Conservation (phyloP, 2,329 filamentous ascomycete species). For the Talaromyces sp. region DNA sequence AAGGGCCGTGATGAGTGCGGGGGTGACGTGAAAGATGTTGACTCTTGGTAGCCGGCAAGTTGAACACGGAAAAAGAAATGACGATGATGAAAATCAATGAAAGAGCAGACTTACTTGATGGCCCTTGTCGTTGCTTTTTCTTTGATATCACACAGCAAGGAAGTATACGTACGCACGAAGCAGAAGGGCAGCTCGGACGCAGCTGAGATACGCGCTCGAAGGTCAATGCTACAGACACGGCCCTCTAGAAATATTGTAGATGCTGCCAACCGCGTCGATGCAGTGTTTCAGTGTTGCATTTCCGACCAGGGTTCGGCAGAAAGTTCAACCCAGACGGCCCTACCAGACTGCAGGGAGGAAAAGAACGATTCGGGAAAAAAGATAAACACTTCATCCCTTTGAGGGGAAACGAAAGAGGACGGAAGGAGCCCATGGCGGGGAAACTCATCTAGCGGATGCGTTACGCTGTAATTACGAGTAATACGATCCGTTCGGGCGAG, state of each 20-base stretch:
- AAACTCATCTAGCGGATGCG: background rate
- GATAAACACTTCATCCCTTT: background rate
- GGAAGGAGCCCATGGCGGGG: background rate
- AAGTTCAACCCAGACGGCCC: background rate
- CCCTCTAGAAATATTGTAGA: background rate
- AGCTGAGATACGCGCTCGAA: constrained; percentile 4
- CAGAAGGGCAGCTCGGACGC: background rate
- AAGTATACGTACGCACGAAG: background rate
- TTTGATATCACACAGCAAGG: background rate
- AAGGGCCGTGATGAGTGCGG: background rate
- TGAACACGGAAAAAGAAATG: background rate
- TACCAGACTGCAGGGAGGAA: background rate
- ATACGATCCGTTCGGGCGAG: background rate
- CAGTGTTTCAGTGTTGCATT: background rate
- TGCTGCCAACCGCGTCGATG: background rate
- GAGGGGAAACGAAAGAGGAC: background rate
- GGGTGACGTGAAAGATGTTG: background rate
- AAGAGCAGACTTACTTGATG: background rate
- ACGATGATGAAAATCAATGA: background rate
- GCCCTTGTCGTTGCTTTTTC: background rate
- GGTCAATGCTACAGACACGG: constrained; percentile 1
- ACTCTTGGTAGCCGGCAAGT: background rate
- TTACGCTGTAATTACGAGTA: constrained; percentile 9
- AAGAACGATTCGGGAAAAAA: background rate
- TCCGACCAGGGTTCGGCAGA: background rate